phyloP scores from a whole-genome alignment of 106 monocot genomes.

The Acanthochlamys bracteata region DNA sequence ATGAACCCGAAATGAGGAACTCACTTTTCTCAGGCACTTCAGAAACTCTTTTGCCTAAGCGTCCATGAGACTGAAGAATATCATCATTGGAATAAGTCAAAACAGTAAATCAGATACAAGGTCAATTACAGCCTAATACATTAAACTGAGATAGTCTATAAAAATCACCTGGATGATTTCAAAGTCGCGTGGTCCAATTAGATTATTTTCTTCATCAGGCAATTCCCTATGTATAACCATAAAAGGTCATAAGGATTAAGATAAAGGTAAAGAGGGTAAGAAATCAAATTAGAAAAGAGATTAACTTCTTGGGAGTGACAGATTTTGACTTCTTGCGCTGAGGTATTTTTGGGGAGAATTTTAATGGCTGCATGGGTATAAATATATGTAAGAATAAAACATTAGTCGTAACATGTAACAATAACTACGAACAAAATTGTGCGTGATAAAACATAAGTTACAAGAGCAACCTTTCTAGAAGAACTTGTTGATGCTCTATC shows the following conservation, averaged over 20 bases:
- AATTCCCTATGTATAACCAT: not conserved
- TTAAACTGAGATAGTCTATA: no score
- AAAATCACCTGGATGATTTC: not conserved
- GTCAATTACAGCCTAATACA: no score
- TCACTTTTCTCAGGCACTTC: constrained; percentile 1
- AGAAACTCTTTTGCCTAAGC: not conserved
- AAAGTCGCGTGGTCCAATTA: not conserved
- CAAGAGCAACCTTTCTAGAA: constrained; percentile 4
- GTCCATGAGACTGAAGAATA: constrained; percentile 2
- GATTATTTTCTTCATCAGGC: not conserved
- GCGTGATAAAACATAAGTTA: no score
- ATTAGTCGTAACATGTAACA: no score
- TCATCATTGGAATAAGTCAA: no score
- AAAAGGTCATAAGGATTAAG: not conserved
- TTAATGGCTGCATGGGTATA: constrained; percentile 3
- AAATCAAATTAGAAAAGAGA: no score
- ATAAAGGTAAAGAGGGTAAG: not conserved
- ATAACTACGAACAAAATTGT: no score
- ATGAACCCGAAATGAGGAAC: not conserved
- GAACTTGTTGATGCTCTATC: not conserved
- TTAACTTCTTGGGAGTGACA: not conserved
- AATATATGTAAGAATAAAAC: no score
- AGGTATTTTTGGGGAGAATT: constrained; percentile 6
- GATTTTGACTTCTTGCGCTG: not conserved
- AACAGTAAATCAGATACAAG: no score